Conservation (phyloP, 345 rosid species). For the Citrus hindsii region DNA sequence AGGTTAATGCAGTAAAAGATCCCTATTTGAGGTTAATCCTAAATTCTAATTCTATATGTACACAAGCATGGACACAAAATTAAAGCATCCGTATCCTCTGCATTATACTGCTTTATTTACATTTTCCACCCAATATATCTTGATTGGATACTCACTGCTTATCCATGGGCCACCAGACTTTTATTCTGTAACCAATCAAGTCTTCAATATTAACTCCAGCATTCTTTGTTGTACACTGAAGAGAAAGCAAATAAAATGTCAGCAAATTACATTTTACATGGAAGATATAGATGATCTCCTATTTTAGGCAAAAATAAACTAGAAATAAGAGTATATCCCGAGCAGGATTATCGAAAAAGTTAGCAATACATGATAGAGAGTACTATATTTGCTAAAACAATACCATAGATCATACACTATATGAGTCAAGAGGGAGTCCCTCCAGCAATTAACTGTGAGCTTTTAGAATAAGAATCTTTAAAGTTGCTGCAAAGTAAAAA, state of each 20-base stretch:
- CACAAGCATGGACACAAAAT: neutral
- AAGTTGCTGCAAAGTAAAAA: neutral
- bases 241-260: slow-evolving; percentile 18
- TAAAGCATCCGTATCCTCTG: neutral
- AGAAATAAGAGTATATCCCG: neutral
- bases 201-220: slow-evolving; percentile 54
- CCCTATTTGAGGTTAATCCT: neutral
- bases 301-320: neutral
- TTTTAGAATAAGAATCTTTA: neutral
- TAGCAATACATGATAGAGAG: neutral
- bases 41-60: neutral
- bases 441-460: neutral
- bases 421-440: neutral
- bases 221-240: slow-evolving; percentile 66
- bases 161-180: slow-evolving; percentile 99
- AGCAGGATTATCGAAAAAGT: neutral
- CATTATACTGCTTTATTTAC: neutral
- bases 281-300: neutral
- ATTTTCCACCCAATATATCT: neutral
- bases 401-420: neutral
- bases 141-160: slow-evolving; percentile 58
- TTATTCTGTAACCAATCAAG: slow-evolving; percentile 76
- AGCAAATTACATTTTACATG: slow-evolving; percentile 8
- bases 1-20: neutral
- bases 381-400: neutral